Evolutionary conservation across 1,139 yeast species (phyloP).

Genomic region (Kodamaea sp.): DNA sequence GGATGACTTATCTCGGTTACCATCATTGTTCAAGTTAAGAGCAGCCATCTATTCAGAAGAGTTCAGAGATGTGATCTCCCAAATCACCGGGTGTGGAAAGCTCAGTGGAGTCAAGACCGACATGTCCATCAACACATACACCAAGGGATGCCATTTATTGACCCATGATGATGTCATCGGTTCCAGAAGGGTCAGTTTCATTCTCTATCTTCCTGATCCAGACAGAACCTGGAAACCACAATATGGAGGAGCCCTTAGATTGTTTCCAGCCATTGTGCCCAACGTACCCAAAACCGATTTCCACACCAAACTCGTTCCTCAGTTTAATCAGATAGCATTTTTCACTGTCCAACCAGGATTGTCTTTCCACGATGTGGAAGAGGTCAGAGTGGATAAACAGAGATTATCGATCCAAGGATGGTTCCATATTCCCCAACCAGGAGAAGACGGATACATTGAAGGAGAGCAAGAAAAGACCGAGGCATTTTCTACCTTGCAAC

Average conservation of each 20-base stretch:
- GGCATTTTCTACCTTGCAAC: slow-evolving; percentile 77
- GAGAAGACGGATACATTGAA: slow-evolving; percentile 79
- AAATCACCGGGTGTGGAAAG: slow-evolving; percentile 85
- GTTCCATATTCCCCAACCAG: slow-evolving; percentile 96
- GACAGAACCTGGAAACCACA: slow-evolving; percentile 81
- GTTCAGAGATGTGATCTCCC: slow-evolving; percentile 80
- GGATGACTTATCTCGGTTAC: slow-evolving; percentile 71
- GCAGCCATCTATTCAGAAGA: slow-evolving; percentile 85
- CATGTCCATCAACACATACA: slow-evolving; percentile 87
- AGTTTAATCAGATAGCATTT: slow-evolving; percentile 93
- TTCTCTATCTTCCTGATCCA: slow-evolving; percentile 90
- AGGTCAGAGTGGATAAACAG: slow-evolving; percentile 86
- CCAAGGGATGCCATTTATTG: slow-evolving; percentile 88
- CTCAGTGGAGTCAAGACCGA: slow-evolving; percentile 88
- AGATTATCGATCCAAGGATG: slow-evolving; percentile 95
- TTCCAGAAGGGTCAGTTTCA: slow-evolving; percentile 88
- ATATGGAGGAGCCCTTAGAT: slow-evolving; percentile 89
- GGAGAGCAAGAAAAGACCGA: slow-evolving; percentile 81
- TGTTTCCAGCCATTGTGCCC: slow-evolving; percentile 84
- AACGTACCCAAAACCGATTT: slow-evolving; percentile 87
- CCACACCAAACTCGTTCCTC: slow-evolving; percentile 74
- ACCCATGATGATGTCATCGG: slow-evolving; percentile 99
- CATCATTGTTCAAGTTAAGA: slow-evolving; percentile 72
- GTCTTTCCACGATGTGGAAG: slow-evolving; percentile 97
- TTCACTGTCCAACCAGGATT: slow-evolving; percentile 96